Evolutionary conservation across 495 filamentous ascomycete genomes (phyloP).

Genomic region (Xanthoparmelia taractica): DNA sequence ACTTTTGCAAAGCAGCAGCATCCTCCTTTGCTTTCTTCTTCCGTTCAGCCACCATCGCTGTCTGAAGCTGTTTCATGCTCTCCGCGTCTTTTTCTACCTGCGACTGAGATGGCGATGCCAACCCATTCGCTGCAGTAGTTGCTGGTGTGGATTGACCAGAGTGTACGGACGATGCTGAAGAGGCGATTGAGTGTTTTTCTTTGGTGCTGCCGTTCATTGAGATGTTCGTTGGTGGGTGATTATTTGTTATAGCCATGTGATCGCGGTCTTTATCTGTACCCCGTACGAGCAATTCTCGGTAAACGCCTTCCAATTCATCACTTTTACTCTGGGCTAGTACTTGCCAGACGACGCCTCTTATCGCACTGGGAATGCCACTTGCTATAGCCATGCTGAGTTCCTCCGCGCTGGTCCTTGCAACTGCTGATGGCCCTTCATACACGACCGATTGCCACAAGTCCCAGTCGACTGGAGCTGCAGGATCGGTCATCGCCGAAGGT

Average conservation of each 20-base stretch:
- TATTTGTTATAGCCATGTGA: conserved; percentile 38
- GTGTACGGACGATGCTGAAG: conserved; percentile 73
- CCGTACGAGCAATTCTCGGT: conserved; percentile 69
- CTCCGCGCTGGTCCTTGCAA: conserved; percentile 74
- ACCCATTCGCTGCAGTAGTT: conserved; percentile 50
- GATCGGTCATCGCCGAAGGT: conserved; percentile 56
- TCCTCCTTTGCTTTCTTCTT: conserved; percentile 73
- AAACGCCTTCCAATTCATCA: conserved; percentile 80
- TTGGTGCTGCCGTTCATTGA: conserved; percentile 39
- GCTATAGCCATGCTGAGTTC: conserved; percentile 87
- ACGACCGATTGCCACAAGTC: conserved; percentile 96
- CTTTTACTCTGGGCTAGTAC: conserved; percentile 90
- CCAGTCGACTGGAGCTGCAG: conserved; percentile 74
- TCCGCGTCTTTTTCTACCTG: conserved; percentile 56
- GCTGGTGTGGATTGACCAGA: conserved; percentile 68
- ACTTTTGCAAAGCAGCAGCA: conserved; percentile 58
- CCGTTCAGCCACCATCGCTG: conserved; percentile 54
- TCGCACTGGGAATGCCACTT: conserved; percentile 86
- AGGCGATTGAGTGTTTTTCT: conserved; percentile 57
- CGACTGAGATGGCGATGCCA: conserved; percentile 48
- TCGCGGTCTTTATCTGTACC: conserved; percentile 70
- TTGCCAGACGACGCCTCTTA: conserved; percentile 96
- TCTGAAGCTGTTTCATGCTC: conserved; percentile 56
- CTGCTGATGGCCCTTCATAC: conserved; percentile 79
- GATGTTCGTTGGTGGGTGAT: conserved; percentile 29